Conservation (phyloP, 768 basidiomycete species). For the Kwoniella heveanensis region DNA sequence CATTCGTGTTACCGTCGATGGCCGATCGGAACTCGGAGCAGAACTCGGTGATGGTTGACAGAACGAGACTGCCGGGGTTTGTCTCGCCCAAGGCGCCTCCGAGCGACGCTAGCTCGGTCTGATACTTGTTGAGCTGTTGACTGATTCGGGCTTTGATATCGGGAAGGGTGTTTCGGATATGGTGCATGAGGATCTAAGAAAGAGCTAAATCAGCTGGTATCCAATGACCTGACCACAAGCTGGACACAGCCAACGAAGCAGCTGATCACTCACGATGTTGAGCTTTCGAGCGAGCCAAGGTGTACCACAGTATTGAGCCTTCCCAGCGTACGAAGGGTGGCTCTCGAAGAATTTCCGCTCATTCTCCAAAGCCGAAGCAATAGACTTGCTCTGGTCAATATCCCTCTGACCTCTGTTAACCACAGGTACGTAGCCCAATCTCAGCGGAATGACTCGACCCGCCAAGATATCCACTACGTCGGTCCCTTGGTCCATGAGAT, state of each 20-base stretch:
- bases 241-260: background rate
- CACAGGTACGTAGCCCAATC: slow-evolving; percentile 96
- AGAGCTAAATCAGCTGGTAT: background rate
- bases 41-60: slow-evolving; percentile 98
- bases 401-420: slow-evolving; percentile 98
- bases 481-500: slow-evolving; percentile 97
- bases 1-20: slow-evolving; percentile 97
- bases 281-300: slow-evolving; percentile 92
- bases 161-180: slow-evolving; percentile 94
- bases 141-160: slow-evolving; percentile 96
- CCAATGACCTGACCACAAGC: background rate
- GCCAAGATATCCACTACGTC: slow-evolving; percentile 99
- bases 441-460: slow-evolving; percentile 91
- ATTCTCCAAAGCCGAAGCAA: slow-evolving; percentile 78
- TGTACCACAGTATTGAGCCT: slow-evolving; percentile 94
- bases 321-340: slow-evolving; percentile 88
- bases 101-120: slow-evolving; percentile 74
- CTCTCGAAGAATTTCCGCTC: slow-evolving; percentile 94
- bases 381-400: slow-evolving; percentile 86
- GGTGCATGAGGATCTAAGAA: slow-evolving; percentile 92
- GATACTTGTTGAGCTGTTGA: slow-evolving; percentile 86
- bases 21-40: slow-evolving; percentile 93
- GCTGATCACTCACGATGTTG: slow-evolving; percentile 71
- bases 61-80: slow-evolving; percentile 85
- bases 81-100: slow-evolving; percentile 84